Conservation (phyloP, 1,284 basidiomycete species). For the Naganishia liquefaciens region DNA sequence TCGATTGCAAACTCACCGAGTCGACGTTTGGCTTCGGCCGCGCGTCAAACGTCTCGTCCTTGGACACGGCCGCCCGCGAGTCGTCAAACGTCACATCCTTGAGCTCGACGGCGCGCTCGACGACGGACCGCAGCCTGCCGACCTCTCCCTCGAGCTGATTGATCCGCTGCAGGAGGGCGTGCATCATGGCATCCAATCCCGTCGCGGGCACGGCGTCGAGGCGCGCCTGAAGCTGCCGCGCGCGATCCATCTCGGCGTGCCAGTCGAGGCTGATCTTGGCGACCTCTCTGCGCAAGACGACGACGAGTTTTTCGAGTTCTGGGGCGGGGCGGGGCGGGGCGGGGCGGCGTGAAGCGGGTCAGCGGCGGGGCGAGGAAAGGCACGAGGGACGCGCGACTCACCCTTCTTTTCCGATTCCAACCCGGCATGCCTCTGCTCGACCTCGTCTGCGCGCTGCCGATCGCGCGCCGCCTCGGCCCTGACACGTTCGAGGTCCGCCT, state of each 20-base stretch:
- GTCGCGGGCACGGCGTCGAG: background rate
- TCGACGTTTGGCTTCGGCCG: no score
- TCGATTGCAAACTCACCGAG: no score
- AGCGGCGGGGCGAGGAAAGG: background rate
- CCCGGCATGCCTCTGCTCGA: constrained; percentile 13
- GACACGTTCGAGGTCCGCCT: constrained; percentile 65
- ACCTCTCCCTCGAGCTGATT: constrained; percentile 72
- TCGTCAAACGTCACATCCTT: constrained; percentile 55
- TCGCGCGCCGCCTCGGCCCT: constrained; percentile 44
- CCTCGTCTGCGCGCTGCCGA: constrained; percentile 65
- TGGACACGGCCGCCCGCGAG: constrained; percentile 37
- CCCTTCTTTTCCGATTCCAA: constrained; percentile 31
- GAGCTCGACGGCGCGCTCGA: constrained; percentile 77
- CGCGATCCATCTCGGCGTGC: constrained; percentile 25
- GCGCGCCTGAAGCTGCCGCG: constrained; percentile 16
- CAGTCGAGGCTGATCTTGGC: constrained; percentile 23
- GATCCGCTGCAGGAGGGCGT: constrained; percentile 29
- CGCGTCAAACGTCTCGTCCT: no score
- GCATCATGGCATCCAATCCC: constrained; percentile 14
- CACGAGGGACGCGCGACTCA: constrained; percentile 2
- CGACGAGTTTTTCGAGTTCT: constrained; percentile 28
- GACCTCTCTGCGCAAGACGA: constrained; percentile 22
- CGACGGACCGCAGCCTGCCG: constrained; percentile 73
- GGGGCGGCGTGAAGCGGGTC: no score
- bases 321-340: background rate